phyloP scores from a whole-genome alignment of 2,329 filamentous ascomycete genomes.

The Arthrinium puccinioides region DNA sequence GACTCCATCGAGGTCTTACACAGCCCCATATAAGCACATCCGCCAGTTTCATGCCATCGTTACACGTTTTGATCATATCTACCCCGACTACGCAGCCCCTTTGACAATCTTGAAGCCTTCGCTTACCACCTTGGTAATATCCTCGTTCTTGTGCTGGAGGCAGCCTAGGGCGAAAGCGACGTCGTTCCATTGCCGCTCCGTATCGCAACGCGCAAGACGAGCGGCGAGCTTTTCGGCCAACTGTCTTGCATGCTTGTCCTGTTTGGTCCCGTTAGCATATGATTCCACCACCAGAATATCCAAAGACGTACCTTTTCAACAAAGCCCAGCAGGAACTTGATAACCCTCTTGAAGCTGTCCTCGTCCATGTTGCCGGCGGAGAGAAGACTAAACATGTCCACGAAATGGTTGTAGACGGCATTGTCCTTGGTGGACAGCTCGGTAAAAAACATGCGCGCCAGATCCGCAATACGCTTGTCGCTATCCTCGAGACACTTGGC shows the following conservation, averaged over 20 bases:
- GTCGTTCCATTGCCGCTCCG: constrained; percentile 94
- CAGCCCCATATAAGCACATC: too few relatives aligned
- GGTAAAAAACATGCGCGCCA: constrained; percentile 97
- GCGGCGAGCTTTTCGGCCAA: constrained; percentile 88
- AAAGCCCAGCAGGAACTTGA: constrained; percentile 90
- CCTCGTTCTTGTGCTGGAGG: constrained; percentile 88
- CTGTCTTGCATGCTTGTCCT: constrained; percentile 97
- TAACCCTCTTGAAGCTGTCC: constrained; percentile 76
- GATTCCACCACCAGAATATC: not conserved
- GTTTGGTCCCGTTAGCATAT: too few relatives aligned
- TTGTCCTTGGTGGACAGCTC: constrained; percentile 98
- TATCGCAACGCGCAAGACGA: constrained; percentile 77
- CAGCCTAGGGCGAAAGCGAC: constrained; percentile 87
- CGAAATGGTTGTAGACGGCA: constrained; percentile 98
- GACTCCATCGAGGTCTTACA: too few relatives aligned
- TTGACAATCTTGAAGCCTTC: constrained; percentile 72
- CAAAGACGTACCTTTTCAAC: constrained; percentile 76
- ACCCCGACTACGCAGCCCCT: constrained; percentile 49
- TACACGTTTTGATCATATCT: not conserved
- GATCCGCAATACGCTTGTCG: constrained; percentile 89
- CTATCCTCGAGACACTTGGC: constrained; percentile 95
- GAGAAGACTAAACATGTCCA: constrained; percentile 95
- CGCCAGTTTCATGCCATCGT: not conserved
- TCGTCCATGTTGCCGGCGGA: constrained; percentile 81
- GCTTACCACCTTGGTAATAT: constrained; percentile 68